Conservation (phyloP, 345 rosid genomes). For the Laguncularia racemosa region DNA sequence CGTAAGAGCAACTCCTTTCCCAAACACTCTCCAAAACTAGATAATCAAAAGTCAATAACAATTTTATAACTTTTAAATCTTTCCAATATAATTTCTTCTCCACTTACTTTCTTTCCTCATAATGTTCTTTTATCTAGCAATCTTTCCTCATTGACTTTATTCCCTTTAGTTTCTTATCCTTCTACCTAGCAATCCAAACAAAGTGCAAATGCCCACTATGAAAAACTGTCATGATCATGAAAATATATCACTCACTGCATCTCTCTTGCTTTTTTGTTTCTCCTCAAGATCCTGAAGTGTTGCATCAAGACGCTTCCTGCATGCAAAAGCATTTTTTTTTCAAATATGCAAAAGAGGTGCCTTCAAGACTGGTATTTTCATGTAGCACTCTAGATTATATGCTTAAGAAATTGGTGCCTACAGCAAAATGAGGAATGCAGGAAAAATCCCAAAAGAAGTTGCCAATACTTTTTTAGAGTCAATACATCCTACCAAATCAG, state of each 20-base stretch:
- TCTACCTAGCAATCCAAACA: no score
- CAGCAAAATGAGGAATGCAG: background rate
- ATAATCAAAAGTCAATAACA: no score
- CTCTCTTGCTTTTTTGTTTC: slow-evolving; percentile 87
- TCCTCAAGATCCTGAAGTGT: slow-evolving; percentile 87
- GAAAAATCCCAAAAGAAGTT: background rate
- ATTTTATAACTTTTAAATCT: no score
- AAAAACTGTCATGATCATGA: background rate
- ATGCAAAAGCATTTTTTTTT: slow-evolving; percentile 8
- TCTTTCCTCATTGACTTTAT: no score
- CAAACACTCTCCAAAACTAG: no score
- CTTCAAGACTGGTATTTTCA: background rate
- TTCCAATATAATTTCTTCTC: no score
- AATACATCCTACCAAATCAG: no score
- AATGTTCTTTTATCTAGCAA: no score
- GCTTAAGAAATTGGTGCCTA: background rate
- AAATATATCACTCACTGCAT: slow-evolving; percentile 43
- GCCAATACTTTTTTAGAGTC: background rate
- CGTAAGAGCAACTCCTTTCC: no score
- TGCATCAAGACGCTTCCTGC: slow-evolving; percentile 88
- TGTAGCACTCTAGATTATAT: background rate
- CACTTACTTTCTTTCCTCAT: no score
- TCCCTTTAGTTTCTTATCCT: no score
- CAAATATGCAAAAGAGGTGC: background rate
- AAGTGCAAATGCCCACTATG: background rate